phyloP scores from a whole-genome alignment of 1,284 basidiomycete species.

The Heterobasidion occidentale region DNA sequence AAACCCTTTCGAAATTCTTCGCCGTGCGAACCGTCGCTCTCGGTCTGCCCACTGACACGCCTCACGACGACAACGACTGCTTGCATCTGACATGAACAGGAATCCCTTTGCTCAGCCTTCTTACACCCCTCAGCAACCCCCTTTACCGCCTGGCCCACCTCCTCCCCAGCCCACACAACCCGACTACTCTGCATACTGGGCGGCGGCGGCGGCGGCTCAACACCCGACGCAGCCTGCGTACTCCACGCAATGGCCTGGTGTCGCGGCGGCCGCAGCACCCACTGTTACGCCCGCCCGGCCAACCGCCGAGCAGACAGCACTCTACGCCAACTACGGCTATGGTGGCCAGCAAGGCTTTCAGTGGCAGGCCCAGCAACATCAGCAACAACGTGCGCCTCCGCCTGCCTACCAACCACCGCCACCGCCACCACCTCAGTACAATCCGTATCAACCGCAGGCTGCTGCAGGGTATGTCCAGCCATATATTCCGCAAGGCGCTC shows the following conservation, averaged over 20 bases:
- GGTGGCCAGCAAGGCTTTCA: conserved; percentile 51
- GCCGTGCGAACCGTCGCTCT: too few species aligned
- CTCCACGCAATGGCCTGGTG: conserved; percentile 56
- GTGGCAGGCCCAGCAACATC: conserved; percentile 58
- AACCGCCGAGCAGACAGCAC: conserved; percentile 62
- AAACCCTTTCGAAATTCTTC: neutral
- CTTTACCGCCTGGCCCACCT: conserved; percentile 70
- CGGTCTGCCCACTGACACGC: too few species aligned
- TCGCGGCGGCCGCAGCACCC: conserved; percentile 38
- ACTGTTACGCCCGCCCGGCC: conserved; percentile 35
- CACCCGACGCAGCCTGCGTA: conserved; percentile 38
- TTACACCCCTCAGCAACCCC: conserved; percentile 64
- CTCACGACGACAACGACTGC: neutral
- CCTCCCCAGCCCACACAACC: conserved; percentile 59
- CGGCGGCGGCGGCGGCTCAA: conserved; percentile 44
- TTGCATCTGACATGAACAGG: conserved; percentile 55
- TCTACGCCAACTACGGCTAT: conserved; percentile 83
- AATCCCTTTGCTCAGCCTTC: conserved; percentile 67
- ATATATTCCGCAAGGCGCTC: conserved; percentile 54
- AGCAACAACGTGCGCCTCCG: conserved; percentile 37
- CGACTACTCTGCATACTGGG: conserved; percentile 74
- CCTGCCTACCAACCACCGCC: conserved; percentile 46
- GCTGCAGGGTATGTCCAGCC: conserved; percentile 48
- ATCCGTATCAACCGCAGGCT: conserved; percentile 69
- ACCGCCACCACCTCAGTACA: conserved; percentile 51